Percentiles rank a stretch among this genome's conserved stretches.
phyloP scores from a whole-genome alignment of 2,329 filamentous ascomycete genomes.

The Orbilia javanica region DNA sequence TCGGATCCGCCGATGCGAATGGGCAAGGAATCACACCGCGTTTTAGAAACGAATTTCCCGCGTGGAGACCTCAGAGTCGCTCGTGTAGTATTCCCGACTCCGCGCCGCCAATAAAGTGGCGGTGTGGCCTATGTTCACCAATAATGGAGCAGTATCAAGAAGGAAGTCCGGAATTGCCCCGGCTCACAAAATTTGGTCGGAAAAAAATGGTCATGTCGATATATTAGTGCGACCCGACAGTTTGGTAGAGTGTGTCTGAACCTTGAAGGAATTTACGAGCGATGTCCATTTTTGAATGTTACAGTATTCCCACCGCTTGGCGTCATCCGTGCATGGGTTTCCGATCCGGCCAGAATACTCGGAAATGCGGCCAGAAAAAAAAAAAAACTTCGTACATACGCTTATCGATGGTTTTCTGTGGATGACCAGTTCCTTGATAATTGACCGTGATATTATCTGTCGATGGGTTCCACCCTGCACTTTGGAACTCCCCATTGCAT shows the following conservation, averaged over 20 bases:
- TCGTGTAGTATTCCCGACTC: constrained; percentile 57
- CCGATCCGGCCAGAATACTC: constrained; percentile 5
- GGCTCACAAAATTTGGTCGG: constrained; percentile 28
- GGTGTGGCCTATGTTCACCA: constrained; percentile 6
- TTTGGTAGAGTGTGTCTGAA: constrained; percentile 50
- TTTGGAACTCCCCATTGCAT: constrained; percentile 12
- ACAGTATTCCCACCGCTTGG: constrained; percentile 9
- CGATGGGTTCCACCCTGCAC: constrained; percentile 11
- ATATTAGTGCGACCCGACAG: constrained; percentile 47
- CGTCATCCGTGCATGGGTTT: constrained; percentile 17
- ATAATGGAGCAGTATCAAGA: constrained; percentile 18
- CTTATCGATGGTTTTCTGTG: neutral
- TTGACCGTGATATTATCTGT: constrained; percentile 15
- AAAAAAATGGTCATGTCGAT: constrained; percentile 39
- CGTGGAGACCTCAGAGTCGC: constrained; percentile 49
- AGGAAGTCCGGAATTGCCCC: constrained; percentile 52
- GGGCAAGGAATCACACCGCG: constrained; percentile 52
- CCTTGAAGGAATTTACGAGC: constrained; percentile 48
- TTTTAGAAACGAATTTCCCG: constrained; percentile 58
- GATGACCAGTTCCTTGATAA: neutral
- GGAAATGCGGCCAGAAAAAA: constrained; percentile 8
- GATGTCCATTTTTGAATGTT: constrained; percentile 20
- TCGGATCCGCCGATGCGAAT: constrained; percentile 47
- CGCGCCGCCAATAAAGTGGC: constrained; percentile 52
- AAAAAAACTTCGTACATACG: neutral